Conservation (phyloP, 2,329 filamentous ascomycete species). For the Penicillium sp. region DNA sequence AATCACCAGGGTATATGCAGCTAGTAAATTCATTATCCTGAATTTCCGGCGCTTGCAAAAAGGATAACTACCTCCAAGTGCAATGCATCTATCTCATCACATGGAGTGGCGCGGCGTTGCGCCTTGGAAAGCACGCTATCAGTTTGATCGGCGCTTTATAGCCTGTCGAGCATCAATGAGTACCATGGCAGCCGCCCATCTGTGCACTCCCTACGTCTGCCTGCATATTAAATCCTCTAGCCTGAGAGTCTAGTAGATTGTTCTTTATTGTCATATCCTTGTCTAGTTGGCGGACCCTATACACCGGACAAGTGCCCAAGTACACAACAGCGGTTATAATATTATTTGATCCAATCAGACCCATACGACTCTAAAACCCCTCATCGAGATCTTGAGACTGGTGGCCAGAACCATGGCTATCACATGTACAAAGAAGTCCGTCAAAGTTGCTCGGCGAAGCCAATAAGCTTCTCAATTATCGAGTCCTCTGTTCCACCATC, state of each 20-base stretch:
- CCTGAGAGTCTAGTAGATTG: neutral
- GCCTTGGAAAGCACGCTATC: neutral
- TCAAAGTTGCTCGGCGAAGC: slow-evolving; percentile 14
- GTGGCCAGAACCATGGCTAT: neutral
- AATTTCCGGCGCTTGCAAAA: neutral
- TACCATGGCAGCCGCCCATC: too few relatives aligned
- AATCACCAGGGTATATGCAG: neutral
- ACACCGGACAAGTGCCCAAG: neutral
- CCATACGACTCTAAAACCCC: neutral
- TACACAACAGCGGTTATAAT: neutral
- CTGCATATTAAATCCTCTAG: too few relatives aligned
- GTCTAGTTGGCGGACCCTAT: too few relatives aligned
- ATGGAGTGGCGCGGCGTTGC: neutral
- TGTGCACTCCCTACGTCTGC: too few relatives aligned
- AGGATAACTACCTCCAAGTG: neutral
- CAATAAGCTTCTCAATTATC: slow-evolving; percentile 27
- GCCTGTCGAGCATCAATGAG: too few relatives aligned
- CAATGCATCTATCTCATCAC: neutral
- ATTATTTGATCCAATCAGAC: neutral
- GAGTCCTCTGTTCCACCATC: slow-evolving; percentile 13
- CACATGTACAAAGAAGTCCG: neutral
- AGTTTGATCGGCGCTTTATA: neutral
- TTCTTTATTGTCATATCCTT: neutral
- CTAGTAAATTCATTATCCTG: too few relatives aligned
- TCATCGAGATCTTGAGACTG: neutral